A percentile compares a stretch with the other conserved stretches of the same genome.
Conservation (phyloP, 345 rosid genomes). For the Eucalyptus paniculata region DNA sequence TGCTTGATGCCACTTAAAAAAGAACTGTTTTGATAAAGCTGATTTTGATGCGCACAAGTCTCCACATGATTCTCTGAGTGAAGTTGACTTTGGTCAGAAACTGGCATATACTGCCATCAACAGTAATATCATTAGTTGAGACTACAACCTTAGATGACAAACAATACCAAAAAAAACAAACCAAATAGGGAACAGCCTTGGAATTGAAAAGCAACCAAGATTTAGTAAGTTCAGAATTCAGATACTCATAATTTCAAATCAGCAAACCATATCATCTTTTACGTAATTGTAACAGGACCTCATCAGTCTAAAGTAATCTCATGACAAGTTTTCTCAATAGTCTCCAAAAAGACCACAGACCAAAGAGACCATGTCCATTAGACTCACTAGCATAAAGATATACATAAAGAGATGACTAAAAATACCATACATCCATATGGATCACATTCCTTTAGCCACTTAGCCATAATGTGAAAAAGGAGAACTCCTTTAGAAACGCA, state of each 20-base stretch:
- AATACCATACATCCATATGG: not conserved
- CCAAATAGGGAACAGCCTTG: not conserved
- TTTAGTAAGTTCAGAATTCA: not conserved
- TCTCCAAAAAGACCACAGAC: not conserved
- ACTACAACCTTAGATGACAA: not conserved
- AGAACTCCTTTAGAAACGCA: not conserved
- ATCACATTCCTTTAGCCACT: not conserved
- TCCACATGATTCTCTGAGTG: conserved; percentile 21
- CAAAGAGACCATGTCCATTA: not conserved
- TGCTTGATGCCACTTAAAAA: conserved; percentile 88
- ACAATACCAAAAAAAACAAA: not conserved
- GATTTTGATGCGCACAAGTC: conserved; percentile 21
- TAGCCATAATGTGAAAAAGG: not conserved
- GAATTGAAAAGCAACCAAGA: not conserved
- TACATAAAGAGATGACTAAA: not conserved
- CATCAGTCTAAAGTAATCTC: not conserved
- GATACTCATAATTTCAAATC: not conserved
- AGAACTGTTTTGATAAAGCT: conserved; percentile 21
- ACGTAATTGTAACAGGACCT: not conserved
- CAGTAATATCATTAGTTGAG: not conserved
- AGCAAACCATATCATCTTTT: not conserved
- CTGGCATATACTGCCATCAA: conserved; percentile 30
- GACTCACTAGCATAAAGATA: not conserved
- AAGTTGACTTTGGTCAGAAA: conserved; percentile 33
- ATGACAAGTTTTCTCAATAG: not conserved